Conservation (phyloP, 371 early-diverging fungal genomes). For the Mycotypha africana region DNA sequence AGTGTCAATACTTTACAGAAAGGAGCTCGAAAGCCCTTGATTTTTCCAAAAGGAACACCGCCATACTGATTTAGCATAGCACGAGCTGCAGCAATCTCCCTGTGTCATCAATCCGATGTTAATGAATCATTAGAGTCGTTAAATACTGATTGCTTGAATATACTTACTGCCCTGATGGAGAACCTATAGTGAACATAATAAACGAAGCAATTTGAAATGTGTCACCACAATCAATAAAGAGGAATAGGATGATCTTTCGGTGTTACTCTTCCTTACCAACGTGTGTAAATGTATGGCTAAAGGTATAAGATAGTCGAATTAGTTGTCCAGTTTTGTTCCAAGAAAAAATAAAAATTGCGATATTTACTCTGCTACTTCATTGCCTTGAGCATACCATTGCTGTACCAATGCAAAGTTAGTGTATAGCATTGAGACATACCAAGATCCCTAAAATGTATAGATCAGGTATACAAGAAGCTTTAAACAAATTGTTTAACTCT, state of each 20-base stretch:
- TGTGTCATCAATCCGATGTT: conserved; percentile 1
- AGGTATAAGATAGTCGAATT: conserved; percentile 4
- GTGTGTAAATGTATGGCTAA: conserved; percentile 64
- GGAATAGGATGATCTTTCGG: background rate
- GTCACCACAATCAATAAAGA: background rate
- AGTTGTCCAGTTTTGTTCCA: too few relatives aligned
- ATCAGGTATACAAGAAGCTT: conserved; percentile 1
- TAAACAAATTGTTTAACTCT: too few relatives aligned
- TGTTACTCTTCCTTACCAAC: conserved; percentile 24
- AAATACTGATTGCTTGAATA: conserved; percentile 1
- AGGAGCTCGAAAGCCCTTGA: conserved; percentile 69
- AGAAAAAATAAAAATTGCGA: background rate
- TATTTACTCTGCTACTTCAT: conserved; percentile 63
- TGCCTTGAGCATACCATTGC: conserved; percentile 68
- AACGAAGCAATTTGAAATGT: too few relatives aligned
- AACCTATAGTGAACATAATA: conserved; percentile 3
- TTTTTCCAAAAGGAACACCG: conserved; percentile 62
- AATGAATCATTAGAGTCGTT: background rate
- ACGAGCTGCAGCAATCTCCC: conserved; percentile 56
- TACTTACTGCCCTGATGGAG: conserved; percentile 37
- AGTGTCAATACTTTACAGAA: conserved; percentile 38
- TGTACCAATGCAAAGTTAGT: conserved; percentile 63
- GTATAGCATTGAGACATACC: conserved; percentile 62
- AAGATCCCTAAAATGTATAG: conserved; percentile 43
- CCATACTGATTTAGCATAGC: conserved; percentile 53